Evolutionary conservation across 2,329 filamentous ascomycete species (phyloP).

Genomic region (Aspergillus ochraceus): DNA sequence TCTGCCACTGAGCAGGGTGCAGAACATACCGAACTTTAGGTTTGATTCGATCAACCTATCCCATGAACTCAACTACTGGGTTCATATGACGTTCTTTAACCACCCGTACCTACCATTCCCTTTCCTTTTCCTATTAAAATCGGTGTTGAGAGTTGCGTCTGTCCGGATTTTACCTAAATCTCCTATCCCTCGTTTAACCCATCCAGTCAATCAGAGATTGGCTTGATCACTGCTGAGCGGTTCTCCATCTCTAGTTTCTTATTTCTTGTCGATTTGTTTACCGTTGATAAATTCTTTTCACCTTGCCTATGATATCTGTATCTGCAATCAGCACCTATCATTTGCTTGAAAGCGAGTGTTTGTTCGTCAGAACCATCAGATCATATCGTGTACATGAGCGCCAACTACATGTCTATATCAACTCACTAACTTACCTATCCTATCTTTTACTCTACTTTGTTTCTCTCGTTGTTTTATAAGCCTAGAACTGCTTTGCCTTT

Average conservation of each 20-base stretch:
- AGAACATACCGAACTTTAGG: constrained; percentile 26
- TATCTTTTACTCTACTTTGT: background rate
- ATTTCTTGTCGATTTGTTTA: background rate
- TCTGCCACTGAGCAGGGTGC: constrained; percentile 17
- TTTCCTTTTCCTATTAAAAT: background rate
- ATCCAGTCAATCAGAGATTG: background rate
- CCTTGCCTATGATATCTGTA: background rate
- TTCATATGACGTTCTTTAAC: background rate
- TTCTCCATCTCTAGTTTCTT: background rate
- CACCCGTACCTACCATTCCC: background rate
- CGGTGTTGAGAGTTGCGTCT: background rate
- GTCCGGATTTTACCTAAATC: background rate
- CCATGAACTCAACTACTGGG: background rate
- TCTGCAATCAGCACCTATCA: background rate
- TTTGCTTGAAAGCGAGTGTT: background rate
- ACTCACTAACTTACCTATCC: background rate
- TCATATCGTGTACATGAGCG: constrained; percentile 15
- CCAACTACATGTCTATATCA: constrained; percentile 15
- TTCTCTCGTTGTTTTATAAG: background rate
- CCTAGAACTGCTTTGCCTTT: background rate
- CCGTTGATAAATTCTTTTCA: background rate
- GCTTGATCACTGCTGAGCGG: background rate
- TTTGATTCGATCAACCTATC: background rate
- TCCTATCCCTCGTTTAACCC: background rate
- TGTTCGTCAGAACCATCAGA: background rate